Conservation (phyloP, 1,284 basidiomycete genomes). For the Coniferiporia sulphurascens region DNA sequence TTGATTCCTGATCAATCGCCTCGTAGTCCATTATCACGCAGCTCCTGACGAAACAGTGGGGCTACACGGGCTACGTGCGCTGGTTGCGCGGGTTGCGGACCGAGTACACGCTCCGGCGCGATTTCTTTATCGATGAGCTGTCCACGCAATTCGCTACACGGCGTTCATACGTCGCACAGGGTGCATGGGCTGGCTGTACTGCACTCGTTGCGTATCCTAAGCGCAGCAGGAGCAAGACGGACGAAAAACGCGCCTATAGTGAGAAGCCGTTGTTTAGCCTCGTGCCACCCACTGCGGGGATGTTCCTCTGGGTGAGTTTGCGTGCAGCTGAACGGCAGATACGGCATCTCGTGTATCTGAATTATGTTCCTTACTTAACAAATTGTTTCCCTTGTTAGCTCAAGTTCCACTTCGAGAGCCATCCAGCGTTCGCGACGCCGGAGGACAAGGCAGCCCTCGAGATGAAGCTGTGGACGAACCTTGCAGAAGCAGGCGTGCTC, state of each 20-base stretch:
- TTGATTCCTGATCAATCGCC: neutral
- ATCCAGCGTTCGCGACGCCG: slow-evolving; percentile 41
- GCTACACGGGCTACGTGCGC: slow-evolving; percentile 64
- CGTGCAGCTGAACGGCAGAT: neutral
- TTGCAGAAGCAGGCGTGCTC: slow-evolving; percentile 59
- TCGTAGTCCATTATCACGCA: slow-evolving; percentile 54
- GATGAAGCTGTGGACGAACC: slow-evolving; percentile 46
- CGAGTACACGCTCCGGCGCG: slow-evolving; percentile 54
- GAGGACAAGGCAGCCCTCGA: slow-evolving; percentile 41
- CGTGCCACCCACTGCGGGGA: slow-evolving; percentile 64
- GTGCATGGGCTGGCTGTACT: slow-evolving; percentile 36
- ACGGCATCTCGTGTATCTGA: neutral
- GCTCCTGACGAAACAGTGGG: slow-evolving; percentile 60
- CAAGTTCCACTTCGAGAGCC: slow-evolving; percentile 57
- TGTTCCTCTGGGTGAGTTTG: slow-evolving; percentile 60
- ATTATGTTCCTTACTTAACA: neutral
- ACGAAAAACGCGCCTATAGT: slow-evolving; percentile 33
- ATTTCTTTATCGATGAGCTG: slow-evolving; percentile 56
- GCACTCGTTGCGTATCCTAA: slow-evolving; percentile 40
- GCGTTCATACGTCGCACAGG: slow-evolving; percentile 26
- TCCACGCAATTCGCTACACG: slow-evolving; percentile 47
- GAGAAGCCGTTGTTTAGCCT: slow-evolving; percentile 53
- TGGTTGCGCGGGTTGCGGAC: slow-evolving; percentile 66
- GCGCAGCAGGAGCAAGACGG: slow-evolving; percentile 23
- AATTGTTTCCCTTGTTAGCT: slow-evolving; percentile 35